phyloP scores from a whole-genome alignment of 177 flowering plant species.

The Vitis hybrid region DNA sequence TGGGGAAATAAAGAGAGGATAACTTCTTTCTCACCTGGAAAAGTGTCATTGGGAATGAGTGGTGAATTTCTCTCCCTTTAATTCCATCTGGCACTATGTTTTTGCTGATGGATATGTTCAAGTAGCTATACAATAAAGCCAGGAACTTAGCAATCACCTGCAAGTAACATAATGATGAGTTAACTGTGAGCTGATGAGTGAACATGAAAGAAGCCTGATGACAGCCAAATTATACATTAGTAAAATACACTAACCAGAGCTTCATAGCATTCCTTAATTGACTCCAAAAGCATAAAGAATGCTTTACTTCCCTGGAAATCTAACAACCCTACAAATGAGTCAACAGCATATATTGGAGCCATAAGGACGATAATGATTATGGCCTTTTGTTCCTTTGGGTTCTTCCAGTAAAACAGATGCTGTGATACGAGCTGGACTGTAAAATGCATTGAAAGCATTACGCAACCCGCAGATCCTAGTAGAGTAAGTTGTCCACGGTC shows the following conservation, averaged over 20 bases:
- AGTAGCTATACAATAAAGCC: slow-evolving; percentile 86
- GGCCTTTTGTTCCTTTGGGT: slow-evolving; percentile 96
- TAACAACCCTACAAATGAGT: slow-evolving; percentile 76
- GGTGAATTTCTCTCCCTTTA: slow-evolving; percentile 93
- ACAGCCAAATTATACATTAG: not conserved
- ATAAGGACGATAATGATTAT: slow-evolving; percentile 83
- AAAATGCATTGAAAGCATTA: slow-evolving; percentile 69
- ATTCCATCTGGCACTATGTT: slow-evolving; percentile 88
- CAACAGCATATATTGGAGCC: slow-evolving; percentile 87
- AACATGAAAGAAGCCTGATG: not conserved
- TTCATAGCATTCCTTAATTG: slow-evolving; percentile 91
- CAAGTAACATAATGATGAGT: slow-evolving; percentile 16
- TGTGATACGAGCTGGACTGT: slow-evolving; percentile 82
- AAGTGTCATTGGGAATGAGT: slow-evolving; percentile 90
- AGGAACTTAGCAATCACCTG: slow-evolving; percentile 97
- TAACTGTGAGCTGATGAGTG: not conserved
- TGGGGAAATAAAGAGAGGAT: not conserved
- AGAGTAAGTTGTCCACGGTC: slow-evolving; percentile 55
- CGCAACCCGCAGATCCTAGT: slow-evolving; percentile 62
- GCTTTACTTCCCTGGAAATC: slow-evolving; percentile 79
- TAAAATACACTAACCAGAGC: slow-evolving; percentile 57
- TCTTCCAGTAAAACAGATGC: slow-evolving; percentile 94
- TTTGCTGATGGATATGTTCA: slow-evolving; percentile 80
- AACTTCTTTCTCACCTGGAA: slow-evolving; percentile 57
- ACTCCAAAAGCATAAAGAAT: slow-evolving; percentile 81